A percentile compares a stretch with the other conserved stretches of the same genome.
These are phyloP conservation scores for Styphnolobium japonicum DNA, from an alignment of 306 rosid species.

Conservation along the genomic window DNA sequence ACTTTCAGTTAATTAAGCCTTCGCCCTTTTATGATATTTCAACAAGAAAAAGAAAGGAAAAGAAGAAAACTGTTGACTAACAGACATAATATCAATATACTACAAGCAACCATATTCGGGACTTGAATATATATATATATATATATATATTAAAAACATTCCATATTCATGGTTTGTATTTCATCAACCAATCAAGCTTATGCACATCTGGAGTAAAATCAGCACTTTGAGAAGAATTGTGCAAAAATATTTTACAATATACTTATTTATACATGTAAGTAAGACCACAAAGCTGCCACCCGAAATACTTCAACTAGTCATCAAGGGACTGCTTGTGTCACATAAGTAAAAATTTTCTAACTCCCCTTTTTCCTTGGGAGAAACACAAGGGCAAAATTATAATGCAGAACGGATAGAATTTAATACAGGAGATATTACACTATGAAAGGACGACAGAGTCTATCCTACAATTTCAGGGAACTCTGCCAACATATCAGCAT, in stretches of 20 bases:
- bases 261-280: not conserved
- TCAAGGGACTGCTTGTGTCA: not conserved
- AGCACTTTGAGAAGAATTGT: not conserved
- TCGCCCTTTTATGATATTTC: not conserved
- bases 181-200: not conserved
- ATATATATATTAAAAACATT: too few species aligned
- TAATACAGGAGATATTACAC: not conserved
- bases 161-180: not conserved
- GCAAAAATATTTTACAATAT: not conserved
- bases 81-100: not conserved
- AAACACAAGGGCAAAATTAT: too few species aligned
- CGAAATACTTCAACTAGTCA: not conserved
- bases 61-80: not conserved
- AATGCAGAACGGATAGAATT: not conserved
- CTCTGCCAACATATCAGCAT: too few species aligned
- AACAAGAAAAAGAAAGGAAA: not conserved
- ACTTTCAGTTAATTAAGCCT: not conserved
- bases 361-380: not conserved
- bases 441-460: too few species aligned
- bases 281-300: not conserved
- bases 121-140: too few species aligned
- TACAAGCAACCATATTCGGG: not conserved
- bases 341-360: not conserved
- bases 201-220: not conserved
- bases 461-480: too few species aligned